Conservation (phyloP, 2,329 filamentous ascomycete genomes). For the Diplodia seriata region DNA sequence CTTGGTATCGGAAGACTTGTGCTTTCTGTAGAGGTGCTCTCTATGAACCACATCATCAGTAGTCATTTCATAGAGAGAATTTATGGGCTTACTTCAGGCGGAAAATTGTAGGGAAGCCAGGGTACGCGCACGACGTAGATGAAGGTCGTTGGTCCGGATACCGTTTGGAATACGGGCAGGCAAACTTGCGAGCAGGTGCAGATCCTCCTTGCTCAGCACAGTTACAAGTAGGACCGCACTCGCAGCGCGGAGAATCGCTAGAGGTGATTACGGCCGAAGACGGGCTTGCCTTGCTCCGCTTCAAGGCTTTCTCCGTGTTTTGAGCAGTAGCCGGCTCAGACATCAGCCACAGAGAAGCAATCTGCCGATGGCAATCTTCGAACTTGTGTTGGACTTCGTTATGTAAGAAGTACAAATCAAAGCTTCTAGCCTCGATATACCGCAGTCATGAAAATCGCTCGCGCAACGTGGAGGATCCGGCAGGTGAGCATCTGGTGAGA, state of each 20-base stretch:
- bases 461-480: too few relatives aligned
- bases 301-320: not conserved
- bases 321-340: not conserved
- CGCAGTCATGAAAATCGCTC: too few relatives aligned
- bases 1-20: not conserved
- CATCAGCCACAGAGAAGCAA: not conserved
- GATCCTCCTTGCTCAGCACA: not conserved
- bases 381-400: too few relatives aligned
- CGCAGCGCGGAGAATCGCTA: not conserved
- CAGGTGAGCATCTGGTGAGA: too few relatives aligned
- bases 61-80: too few relatives aligned
- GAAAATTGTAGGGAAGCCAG: slow-evolving; percentile 10
- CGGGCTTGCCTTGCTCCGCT: not conserved
- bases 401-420: too few relatives aligned
- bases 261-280: not conserved
- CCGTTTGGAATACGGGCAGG: not conserved
- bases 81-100: not conserved
- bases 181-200: not conserved
- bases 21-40: slow-evolving; percentile 11
- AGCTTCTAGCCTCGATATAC: too few relatives aligned
- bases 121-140: not conserved
- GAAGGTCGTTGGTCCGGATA: not conserved
- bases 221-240: not conserved
- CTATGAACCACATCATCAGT: not conserved
- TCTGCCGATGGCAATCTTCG: too few relatives aligned